Evolutionary conservation across 2,329 filamentous ascomycete species (phyloP).

Genomic region (Myriosclerotinia scirpicola): DNA sequence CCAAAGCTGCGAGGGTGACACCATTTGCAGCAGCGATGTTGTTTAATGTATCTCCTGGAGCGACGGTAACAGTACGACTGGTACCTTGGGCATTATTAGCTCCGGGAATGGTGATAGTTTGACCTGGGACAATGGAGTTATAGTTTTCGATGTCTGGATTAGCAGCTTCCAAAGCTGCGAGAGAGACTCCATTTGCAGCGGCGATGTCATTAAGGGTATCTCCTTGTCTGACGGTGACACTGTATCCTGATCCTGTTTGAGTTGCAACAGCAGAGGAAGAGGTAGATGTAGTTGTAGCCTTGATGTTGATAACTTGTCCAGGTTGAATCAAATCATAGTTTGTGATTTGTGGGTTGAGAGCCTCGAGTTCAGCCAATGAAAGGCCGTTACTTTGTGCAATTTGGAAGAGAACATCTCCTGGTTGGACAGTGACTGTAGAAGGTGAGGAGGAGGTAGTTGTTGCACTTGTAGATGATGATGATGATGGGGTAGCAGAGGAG

Average conservation of each 20-base stretch:
- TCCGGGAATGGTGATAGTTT: neutral
- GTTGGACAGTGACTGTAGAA: neutral
- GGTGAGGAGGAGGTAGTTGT: neutral
- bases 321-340: neutral
- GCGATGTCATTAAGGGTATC: neutral
- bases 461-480: neutral
- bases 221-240: neutral
- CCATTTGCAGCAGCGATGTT: neutral
- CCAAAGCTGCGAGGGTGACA: neutral
- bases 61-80: too few species aligned
- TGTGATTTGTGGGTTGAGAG: neutral
- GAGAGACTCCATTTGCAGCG: neutral
- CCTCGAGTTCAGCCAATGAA: neutral
- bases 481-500: neutral
- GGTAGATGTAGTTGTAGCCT: too few species aligned
- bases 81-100: neutral
- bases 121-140: neutral
- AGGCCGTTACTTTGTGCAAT: neutral
- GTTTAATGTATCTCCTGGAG: neutral
- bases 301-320: neutral
- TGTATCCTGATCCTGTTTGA: too few species aligned
- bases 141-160: neutral
- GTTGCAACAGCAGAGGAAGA: too few species aligned
- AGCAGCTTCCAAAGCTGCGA: neutral
- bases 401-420: neutral